A percentile compares a stretch with the other conserved stretches of the same genome.
Evolutionary conservation across 495 filamentous ascomycete genomes (phyloP).

Genomic region (Clohesyomyces aquaticus): DNA sequence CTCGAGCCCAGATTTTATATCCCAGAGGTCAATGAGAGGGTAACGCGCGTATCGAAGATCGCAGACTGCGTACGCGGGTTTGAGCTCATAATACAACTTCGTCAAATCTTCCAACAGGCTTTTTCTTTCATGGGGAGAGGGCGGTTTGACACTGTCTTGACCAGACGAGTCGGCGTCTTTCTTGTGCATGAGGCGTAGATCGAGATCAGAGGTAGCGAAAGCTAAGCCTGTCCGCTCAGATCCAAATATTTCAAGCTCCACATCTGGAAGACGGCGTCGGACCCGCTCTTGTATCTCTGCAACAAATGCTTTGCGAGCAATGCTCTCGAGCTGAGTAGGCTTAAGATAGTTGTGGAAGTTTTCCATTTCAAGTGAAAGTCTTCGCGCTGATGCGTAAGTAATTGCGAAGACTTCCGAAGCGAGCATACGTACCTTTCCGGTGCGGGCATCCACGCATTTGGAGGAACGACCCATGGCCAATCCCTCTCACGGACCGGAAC

Average conservation of each 20-base stretch:
- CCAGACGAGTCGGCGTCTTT: not conserved
- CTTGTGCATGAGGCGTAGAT: slow-evolving; percentile 47
- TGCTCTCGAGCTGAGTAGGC: slow-evolving; percentile 17
- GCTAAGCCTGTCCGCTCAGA: slow-evolving; percentile 60
- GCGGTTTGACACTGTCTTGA: not conserved
- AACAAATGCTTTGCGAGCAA: slow-evolving; percentile 42
- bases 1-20: slow-evolving; percentile 54
- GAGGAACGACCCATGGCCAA: too few species aligned
- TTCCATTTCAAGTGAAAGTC: slow-evolving; percentile 18
- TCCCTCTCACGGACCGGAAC: too few species aligned
- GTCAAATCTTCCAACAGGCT: not conserved
- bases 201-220: slow-evolving; percentile 56
- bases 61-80: not conserved
- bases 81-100: not conserved
- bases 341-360: slow-evolving; percentile 22
- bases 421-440: too few species aligned
- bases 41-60: slow-evolving; percentile 16
- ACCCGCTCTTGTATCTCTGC: too few species aligned
- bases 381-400: not conserved
- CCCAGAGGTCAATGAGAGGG: slow-evolving; percentile 46
- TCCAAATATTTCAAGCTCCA: slow-evolving; percentile 52
- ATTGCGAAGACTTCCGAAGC: too few species aligned
- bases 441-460: too few species aligned
- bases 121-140: not conserved
- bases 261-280: slow-evolving; percentile 14